A percentile compares a stretch with the other conserved stretches of the same genome.
phyloP scores from a whole-genome alignment of 768 basidiomycete species.

The Suillus variegatus region DNA sequence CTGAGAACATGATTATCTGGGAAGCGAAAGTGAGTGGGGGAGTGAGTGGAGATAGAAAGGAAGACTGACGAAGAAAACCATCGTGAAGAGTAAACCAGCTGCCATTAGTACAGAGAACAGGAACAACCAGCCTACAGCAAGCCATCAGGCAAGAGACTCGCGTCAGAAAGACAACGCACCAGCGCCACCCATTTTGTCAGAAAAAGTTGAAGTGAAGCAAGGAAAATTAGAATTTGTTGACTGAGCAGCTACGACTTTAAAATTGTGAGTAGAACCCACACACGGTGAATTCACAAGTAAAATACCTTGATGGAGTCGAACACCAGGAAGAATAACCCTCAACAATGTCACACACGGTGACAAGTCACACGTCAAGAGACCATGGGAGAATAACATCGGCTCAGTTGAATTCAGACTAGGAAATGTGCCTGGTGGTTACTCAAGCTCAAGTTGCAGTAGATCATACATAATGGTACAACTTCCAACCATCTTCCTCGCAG shows the following conservation, averaged over 20 bases:
- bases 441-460: too few species aligned
- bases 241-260: not conserved
- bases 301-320: not conserved
- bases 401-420: too few species aligned
- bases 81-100: conserved; percentile 93
- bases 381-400: too few species aligned
- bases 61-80: conserved; percentile 95
- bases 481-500: too few species aligned
- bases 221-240: conserved; percentile 4
- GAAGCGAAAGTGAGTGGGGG: not conserved
- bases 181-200: conserved; percentile 41
- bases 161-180: conserved; percentile 31
- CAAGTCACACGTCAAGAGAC: not conserved
- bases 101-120: conserved; percentile 95
- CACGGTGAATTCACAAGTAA: not conserved
- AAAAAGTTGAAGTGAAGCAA: not conserved
- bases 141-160: not conserved
- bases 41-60: not conserved
- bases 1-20: conserved; percentile 99
- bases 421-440: too few species aligned
- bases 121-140: conserved; percentile 84
- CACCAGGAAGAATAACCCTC: not conserved
- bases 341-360: not conserved
- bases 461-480: too few species aligned
- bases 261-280: not conserved